Evolutionary conservation across 73 alveolate genomes (phyloP).

Genomic region (Tetrahymena borealis): DNA sequence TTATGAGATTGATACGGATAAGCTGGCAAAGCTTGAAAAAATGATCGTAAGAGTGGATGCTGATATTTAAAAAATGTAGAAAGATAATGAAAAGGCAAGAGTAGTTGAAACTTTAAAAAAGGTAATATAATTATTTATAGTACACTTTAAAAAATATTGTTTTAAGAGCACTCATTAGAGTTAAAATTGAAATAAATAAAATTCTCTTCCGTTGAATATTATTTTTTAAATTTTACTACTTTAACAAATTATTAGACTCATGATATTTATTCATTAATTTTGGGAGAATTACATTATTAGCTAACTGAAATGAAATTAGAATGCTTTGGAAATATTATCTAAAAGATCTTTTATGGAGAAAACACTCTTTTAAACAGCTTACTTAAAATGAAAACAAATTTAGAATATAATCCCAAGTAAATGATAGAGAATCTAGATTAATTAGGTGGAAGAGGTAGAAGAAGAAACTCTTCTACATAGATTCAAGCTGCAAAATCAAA

Average conservation of each 20-base stretch:
- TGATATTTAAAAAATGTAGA: background rate
- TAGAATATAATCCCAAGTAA: background rate
- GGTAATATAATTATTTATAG: no score
- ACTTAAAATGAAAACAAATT: background rate
- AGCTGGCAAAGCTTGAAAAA: background rate
- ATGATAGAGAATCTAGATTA: background rate
- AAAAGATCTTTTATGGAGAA: background rate
- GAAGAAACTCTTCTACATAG: background rate
- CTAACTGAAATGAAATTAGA: background rate
- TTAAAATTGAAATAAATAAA: no score
- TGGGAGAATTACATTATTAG: background rate
- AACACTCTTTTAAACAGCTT: background rate
- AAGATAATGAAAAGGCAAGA: background rate
- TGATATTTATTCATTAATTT: background rate
- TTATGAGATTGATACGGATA: background rate
- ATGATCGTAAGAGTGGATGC: background rate
- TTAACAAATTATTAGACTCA: background rate
- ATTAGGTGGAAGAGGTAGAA: background rate
- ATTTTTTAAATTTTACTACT: background rate
- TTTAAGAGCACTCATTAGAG: no score
- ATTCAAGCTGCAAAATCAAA: background rate
- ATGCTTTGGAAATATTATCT: background rate
- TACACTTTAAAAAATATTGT: no score
- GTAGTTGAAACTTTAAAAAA: background rate
- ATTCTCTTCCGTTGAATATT: no score